A percentile compares a stretch with the other conserved stretches of the same genome.
Conservation (phyloP, 805 yeast genomes). For the Yarrowia porcina region DNA sequence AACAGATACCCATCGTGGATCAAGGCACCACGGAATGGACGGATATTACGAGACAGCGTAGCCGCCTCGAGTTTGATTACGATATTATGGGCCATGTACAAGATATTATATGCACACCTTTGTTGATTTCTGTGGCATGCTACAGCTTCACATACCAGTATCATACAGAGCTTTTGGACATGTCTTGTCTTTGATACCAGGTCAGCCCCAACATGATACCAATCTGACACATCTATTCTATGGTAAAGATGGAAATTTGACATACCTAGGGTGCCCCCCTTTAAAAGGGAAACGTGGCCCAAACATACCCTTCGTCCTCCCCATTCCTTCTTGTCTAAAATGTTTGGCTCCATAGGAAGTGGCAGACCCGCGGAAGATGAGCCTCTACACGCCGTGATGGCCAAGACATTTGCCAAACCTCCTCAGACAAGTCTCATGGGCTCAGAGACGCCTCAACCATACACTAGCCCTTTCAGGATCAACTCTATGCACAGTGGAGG, state of each 20-base stretch:
- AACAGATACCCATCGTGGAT: not conserved
- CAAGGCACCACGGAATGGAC: not conserved
- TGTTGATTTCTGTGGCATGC: not conserved
- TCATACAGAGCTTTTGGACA: too few relatives aligned
- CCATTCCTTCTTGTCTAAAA: not conserved
- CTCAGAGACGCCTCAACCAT: not conserved
- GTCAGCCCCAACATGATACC: not conserved
- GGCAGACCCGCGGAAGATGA: slow-evolving; percentile 1
- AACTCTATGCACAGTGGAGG: slow-evolving; percentile 8
- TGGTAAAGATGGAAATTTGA: not conserved
- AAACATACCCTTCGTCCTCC: not conserved
- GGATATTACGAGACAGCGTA: not conserved
- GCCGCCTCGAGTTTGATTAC: not conserved
- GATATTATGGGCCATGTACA: not conserved
- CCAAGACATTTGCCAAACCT: slow-evolving; percentile 3
- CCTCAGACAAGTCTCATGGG: not conserved
- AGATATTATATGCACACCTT: not conserved
- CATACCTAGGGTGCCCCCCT: not conserved
- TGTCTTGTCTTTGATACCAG: not conserved
- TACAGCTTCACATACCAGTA: not conserved
- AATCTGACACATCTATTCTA: not conserved
- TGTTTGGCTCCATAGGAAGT: slow-evolving; percentile 15
- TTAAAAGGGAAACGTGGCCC: not conserved
- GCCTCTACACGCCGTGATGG: not conserved
- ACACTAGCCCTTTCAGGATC: not conserved